These are phyloP conservation scores for Cercospora nicotianae DNA, from an alignment of 2,329 filamentous ascomycete species.

Conservation along the genomic window DNA sequence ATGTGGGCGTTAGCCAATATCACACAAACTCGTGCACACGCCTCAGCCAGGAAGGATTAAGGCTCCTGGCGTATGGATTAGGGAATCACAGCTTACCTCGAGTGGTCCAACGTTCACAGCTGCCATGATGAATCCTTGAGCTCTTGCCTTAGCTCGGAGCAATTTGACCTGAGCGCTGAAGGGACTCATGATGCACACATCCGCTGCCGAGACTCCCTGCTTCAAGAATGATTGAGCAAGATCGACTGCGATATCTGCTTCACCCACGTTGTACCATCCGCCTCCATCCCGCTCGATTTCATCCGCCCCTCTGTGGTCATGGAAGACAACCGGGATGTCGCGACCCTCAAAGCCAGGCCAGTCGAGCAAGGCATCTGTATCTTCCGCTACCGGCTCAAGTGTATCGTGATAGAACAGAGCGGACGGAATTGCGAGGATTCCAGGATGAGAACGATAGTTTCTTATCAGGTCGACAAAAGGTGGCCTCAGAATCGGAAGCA, in stretches of 20 bases:
- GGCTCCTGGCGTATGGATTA: not conserved
- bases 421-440: constrained; percentile 31
- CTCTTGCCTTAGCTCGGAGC: constrained; percentile 26
- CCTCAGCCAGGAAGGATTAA: no score
- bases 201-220: constrained; percentile 17
- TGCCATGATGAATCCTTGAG: not conserved
- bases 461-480: constrained; percentile 33
- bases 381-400: constrained; percentile 27
- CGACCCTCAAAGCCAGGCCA: constrained; percentile 29
- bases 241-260: constrained; percentile 27
- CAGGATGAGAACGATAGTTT: constrained; percentile 34
- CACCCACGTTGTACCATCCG: constrained; percentile 32
- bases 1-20: not conserved
- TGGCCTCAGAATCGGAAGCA: constrained; percentile 31
- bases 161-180: constrained; percentile 33
- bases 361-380: constrained; percentile 23
- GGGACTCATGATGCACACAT: constrained; percentile 35
- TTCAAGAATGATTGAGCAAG: constrained; percentile 26
- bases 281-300: constrained; percentile 34
- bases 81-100: constrained; percentile 11
- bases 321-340: constrained; percentile 30
- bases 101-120: constrained; percentile 31
- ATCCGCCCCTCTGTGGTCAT: constrained; percentile 22
- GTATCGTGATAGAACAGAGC: constrained; percentile 34
- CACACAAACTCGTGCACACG: not conserved